Conservation (phyloP, 371 early-diverging fungal genomes). For the Capillidium heterosporum region DNA sequence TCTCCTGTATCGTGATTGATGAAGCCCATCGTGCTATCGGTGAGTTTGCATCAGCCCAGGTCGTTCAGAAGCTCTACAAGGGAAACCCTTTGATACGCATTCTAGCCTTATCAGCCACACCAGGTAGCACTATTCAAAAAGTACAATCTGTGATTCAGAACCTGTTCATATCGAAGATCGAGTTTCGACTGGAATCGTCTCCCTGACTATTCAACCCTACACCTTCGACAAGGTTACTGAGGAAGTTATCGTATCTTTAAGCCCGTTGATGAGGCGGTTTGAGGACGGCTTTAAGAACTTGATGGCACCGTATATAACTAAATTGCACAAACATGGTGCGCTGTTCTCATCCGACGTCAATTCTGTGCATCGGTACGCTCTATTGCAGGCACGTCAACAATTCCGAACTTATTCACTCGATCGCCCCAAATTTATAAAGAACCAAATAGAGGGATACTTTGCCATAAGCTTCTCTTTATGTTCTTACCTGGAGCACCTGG, state of each 20-base stretch:
- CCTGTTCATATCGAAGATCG: conserved; percentile 54
- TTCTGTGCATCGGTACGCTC: conserved; percentile 18
- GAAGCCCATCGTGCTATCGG: conserved; percentile 88
- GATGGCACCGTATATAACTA: conserved; percentile 21
- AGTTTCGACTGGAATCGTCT: conserved; percentile 82
- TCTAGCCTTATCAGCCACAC: conserved; percentile 82
- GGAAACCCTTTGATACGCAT: conserved; percentile 42
- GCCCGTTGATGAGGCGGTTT: conserved; percentile 32
- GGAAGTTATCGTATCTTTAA: conserved; percentile 37
- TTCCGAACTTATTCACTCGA: conserved; percentile 13
- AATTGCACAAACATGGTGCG: conserved; percentile 22
- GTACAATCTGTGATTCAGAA: conserved; percentile 66
- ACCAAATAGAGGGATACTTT: conserved; percentile 4
- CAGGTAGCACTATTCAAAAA: conserved; percentile 47
- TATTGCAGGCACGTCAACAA: conserved; percentile 21
- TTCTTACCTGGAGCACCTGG: neutral
- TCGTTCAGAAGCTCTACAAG: conserved; percentile 32
- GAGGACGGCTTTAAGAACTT: conserved; percentile 13
- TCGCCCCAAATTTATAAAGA: too few species aligned
- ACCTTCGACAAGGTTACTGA: conserved; percentile 45
- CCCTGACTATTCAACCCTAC: conserved; percentile 58
- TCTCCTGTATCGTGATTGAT: conserved; percentile 69
- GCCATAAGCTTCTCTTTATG: neutral
- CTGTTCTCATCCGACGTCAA: conserved; percentile 19
- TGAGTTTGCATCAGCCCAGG: conserved; percentile 61